Evolutionary conservation across 192 early-diverging fungal genomes (phyloP).

Genomic region (Linnemannia schmuckeri): DNA sequence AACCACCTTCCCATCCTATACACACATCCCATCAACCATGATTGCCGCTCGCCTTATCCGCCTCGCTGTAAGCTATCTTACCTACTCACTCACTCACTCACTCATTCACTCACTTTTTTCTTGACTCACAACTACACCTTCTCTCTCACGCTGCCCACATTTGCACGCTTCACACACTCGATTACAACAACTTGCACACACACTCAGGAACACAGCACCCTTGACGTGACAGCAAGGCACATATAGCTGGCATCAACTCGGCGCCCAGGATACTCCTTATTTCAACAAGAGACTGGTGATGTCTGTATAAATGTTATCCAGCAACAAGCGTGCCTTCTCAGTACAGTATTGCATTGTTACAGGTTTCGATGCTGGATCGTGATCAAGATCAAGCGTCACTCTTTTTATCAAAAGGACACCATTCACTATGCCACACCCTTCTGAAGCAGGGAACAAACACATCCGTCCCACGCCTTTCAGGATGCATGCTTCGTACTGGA

Average conservation of each 20-base stretch:
- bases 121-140: not conserved
- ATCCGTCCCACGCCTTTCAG: not conserved
- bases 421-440: not conserved
- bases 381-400: not conserved
- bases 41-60: conserved; percentile 38
- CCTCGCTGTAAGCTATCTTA: conserved; percentile 36
- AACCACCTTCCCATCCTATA: not conserved
- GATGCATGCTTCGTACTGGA: not conserved
- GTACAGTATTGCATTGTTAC: not conserved
- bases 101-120: not conserved
- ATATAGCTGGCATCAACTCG: not conserved
- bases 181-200: not conserved
- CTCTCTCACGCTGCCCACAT: not conserved
- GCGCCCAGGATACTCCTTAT: not conserved
- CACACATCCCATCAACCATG: conserved; percentile 17
- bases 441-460: not conserved
- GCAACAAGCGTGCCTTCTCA: not conserved
- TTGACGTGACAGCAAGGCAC: not conserved
- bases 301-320: not conserved
- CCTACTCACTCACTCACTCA: not conserved
- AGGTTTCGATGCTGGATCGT: not conserved
- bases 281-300: not conserved
- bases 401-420: not conserved
- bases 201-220: not conserved
- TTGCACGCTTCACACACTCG: not conserved